phyloP scores from a whole-genome alignment of 225 moss, liverwort and hornwort species.

The Takakia lepidozioides region DNA sequence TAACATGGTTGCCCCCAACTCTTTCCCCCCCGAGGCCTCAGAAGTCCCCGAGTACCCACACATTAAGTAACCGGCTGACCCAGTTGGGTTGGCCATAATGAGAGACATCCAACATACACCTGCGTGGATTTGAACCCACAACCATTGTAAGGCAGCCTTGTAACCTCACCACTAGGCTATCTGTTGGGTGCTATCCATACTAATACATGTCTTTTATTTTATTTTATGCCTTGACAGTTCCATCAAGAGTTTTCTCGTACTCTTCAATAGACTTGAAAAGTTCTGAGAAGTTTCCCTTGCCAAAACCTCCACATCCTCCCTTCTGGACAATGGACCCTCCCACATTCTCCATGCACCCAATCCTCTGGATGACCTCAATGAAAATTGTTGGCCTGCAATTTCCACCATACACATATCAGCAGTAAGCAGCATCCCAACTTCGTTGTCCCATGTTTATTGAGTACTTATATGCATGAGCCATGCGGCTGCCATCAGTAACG shows the following conservation, averaged over 20 bases:
- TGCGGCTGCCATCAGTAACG: no score
- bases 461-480: no score
- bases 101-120: no score
- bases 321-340: conserved; percentile 36
- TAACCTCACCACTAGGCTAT: background rate
- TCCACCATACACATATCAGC: no score
- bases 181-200: background rate
- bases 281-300: conserved; percentile 80
- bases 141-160: no score
- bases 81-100: no score
- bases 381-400: conserved; percentile 74
- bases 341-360: conserved; percentile 65
- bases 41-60: no score
- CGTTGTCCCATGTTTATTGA: no score
- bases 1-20: conserved; percentile 3
- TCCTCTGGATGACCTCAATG: conserved; percentile 85
- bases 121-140: no score
- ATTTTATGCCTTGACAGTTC: conserved; percentile 21
- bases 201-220: conserved; percentile 1
- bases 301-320: conserved; percentile 72
- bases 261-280: conserved; percentile 80
- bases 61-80: no score
- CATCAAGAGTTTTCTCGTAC: conserved; percentile 64
- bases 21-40: background rate
- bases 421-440: no score